Evolutionary conservation across 495 filamentous ascomycete genomes (phyloP).

Genomic region (Apiosordaria backusii): DNA sequence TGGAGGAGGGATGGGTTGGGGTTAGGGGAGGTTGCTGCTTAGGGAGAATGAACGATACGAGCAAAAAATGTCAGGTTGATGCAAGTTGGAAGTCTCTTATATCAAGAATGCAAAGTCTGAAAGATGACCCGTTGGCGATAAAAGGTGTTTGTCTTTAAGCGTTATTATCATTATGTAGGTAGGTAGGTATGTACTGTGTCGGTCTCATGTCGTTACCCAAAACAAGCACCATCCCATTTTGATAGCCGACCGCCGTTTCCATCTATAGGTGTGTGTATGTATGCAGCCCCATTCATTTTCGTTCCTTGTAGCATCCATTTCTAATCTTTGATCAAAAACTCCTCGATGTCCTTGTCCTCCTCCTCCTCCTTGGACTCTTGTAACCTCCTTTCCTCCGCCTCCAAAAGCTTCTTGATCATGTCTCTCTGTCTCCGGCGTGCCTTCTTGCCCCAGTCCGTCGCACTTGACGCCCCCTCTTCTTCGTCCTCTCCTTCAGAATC

Average conservation of each 20-base stretch:
- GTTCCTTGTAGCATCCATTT: too few relatives aligned
- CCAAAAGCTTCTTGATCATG: constrained; percentile 53
- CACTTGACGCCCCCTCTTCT: constrained; percentile 41
- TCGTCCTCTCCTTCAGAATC: constrained; percentile 51
- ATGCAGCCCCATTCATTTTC: too few relatives aligned
- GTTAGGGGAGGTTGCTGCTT: constrained; percentile 1
- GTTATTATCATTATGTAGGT: not conserved
- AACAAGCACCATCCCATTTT: not conserved
- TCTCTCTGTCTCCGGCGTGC: constrained; percentile 61
- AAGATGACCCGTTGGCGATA: not conserved
- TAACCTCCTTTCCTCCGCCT: constrained; percentile 47
- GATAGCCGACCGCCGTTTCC: not conserved
- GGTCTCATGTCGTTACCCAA: not conserved
- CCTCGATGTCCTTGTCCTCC: constrained; percentile 67
- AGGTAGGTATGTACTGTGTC: not conserved
- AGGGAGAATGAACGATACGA: too few relatives aligned
- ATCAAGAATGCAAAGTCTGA: not conserved
- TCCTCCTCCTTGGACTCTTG: constrained; percentile 50
- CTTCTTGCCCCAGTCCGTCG: constrained; percentile 54
- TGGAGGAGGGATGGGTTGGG: constrained; percentile 40
- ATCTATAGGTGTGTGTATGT: too few relatives aligned
- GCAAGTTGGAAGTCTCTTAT: not conserved
- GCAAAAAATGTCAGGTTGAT: not conserved
- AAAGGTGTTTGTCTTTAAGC: not conserved
- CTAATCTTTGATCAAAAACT: constrained; percentile 57